Evolutionary conservation across 257 asterid species (phyloP).

Genomic region (Solanum ossicruentum): DNA sequence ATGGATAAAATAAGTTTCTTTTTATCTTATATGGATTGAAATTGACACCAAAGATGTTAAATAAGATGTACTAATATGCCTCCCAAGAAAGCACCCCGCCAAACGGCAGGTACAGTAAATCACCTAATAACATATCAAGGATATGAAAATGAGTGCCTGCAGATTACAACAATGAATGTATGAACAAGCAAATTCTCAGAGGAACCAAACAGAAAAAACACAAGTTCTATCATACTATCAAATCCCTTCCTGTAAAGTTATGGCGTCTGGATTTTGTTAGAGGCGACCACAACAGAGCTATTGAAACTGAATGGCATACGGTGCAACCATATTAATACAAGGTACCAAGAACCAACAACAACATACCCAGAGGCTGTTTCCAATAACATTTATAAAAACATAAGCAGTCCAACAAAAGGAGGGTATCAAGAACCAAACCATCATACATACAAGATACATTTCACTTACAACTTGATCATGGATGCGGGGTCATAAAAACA

Average conservation of each 20-base stretch:
- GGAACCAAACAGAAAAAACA: background rate
- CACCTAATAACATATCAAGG: background rate
- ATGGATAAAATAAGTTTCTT: too few species aligned
- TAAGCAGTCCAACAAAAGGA: background rate
- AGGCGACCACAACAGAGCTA: background rate
- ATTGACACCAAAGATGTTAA: background rate
- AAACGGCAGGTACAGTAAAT: background rate
- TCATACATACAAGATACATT: background rate
- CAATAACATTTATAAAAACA: background rate
- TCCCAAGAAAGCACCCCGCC: background rate
- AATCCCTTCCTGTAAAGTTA: background rate
- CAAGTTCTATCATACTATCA: background rate
- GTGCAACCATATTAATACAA: background rate
- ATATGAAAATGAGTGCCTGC: background rate
- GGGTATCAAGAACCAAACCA: background rate
- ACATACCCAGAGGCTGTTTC: background rate
- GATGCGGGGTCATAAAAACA: background rate
- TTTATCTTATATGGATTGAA: too few species aligned
- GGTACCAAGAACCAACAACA: background rate
- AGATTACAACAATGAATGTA: background rate
- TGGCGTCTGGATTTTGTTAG: background rate
- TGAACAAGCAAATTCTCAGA: background rate
- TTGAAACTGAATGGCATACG: background rate
- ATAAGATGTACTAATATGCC: background rate
- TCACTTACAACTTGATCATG: background rate